phyloP scores from a whole-genome alignment of 345 rosid species.

The Moricandia moricandioides region DNA sequence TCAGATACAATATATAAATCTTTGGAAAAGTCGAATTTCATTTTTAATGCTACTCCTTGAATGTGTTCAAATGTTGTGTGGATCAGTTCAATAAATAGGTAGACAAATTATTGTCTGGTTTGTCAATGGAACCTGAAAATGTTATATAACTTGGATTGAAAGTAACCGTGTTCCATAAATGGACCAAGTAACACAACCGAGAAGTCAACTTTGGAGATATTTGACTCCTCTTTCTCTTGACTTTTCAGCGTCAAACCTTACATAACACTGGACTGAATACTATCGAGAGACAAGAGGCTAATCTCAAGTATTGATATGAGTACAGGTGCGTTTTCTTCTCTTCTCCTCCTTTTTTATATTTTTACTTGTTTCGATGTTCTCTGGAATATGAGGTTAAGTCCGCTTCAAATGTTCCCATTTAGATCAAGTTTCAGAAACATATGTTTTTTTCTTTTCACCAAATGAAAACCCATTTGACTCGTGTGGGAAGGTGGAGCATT shows the following conservation, averaged over 20 bases:
- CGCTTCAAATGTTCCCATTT: not conserved
- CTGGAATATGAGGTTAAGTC: not conserved
- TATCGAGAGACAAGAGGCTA: not conserved
- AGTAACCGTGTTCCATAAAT: not conserved
- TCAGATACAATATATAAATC: not conserved
- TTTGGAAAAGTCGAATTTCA: not conserved
- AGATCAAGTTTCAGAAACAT: too few relatives aligned
- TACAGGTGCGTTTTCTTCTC: not conserved
- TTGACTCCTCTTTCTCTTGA: not conserved
- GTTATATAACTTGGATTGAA: not conserved
- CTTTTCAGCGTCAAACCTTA: not conserved
- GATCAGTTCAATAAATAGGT: not conserved
- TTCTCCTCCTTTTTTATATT: not conserved
- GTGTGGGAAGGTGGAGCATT: conserved; percentile 57
- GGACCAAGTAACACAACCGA: not conserved
- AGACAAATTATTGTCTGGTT: not conserved
- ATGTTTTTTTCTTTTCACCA: too few relatives aligned
- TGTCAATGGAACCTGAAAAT: not conserved
- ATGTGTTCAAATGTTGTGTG: not conserved
- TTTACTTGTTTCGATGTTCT: not conserved
- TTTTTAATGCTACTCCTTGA: not conserved
- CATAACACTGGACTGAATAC: not conserved
- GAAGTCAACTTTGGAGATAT: not conserved
- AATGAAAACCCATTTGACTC: not conserved
- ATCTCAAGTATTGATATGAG: not conserved